phyloP scores from a whole-genome alignment of 2,329 filamentous ascomycete species.

The Penicillium paneum region DNA sequence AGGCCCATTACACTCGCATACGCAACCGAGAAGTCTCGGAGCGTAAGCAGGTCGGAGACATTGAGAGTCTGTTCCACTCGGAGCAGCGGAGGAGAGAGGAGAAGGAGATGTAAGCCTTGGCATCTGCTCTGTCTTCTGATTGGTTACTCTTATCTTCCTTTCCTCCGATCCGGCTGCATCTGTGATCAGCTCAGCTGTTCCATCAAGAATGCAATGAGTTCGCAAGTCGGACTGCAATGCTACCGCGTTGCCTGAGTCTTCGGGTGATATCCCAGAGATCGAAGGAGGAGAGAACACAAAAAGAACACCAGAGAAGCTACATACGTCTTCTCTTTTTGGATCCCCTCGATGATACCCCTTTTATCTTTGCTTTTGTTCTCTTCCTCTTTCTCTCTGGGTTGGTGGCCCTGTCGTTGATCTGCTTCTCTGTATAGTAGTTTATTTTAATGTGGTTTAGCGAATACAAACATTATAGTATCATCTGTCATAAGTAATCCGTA shows the following conservation, averaged over 20 bases:
- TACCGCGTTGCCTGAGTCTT: neutral
- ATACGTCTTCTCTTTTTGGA: neutral
- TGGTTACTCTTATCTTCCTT: neutral
- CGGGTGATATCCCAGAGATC: slow-evolving; percentile 2
- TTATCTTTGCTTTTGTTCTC: neutral
- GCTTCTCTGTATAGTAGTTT: slow-evolving; percentile 16
- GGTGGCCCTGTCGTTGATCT: slow-evolving; percentile 3
- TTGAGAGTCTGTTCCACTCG: slow-evolving; percentile 69
- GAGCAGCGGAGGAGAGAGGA: slow-evolving; percentile 30
- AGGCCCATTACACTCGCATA: slow-evolving; percentile 66
- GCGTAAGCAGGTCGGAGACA: slow-evolving; percentile 86
- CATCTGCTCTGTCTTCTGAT: neutral
- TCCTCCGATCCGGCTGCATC: neutral
- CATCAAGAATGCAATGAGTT: neutral
- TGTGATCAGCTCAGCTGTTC: neutral
- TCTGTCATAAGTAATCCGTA: neutral
- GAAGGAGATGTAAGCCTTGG: slow-evolving; percentile 16
- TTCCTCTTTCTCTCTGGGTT: slow-evolving; percentile 7
- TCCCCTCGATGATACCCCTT: slow-evolving; percentile 19
- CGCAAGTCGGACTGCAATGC: neutral
- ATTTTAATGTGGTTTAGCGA: slow-evolving; percentile 16
- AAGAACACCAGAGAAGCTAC: slow-evolving; percentile 2
- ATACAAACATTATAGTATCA: slow-evolving; percentile 6
- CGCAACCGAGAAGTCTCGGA: slow-evolving; percentile 74
- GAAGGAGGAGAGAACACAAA: slow-evolving; percentile 4